Evolutionary conservation across 2,329 filamentous ascomycete species (phyloP).

Genomic region (Colletotrichum limetticola): DNA sequence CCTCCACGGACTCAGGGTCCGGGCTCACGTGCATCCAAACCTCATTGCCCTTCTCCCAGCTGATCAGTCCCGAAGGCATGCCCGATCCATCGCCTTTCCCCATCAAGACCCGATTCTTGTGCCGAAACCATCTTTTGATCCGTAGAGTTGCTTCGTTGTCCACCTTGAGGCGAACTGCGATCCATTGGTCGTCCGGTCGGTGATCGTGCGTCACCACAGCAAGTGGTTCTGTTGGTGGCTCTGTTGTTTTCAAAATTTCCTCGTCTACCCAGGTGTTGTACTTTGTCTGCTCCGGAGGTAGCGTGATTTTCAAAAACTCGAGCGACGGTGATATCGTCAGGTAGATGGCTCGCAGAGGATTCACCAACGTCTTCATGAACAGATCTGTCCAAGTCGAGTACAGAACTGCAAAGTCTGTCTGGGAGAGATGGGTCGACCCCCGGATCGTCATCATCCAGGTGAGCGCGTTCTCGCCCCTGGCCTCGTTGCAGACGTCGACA

Average conservation of each 20-base stretch:
- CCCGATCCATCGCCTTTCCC: constrained; percentile 44
- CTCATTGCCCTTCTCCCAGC: constrained; percentile 43
- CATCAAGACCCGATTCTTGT: constrained; percentile 42
- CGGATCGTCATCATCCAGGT: constrained; percentile 64
- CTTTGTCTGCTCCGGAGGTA: constrained; percentile 57
- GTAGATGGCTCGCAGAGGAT: constrained; percentile 70
- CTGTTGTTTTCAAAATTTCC: constrained; percentile 56
- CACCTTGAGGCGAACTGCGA: constrained; percentile 66
- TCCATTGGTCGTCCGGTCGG: constrained; percentile 67
- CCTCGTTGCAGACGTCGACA: constrained; percentile 66
- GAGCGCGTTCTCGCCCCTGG: constrained; percentile 54
- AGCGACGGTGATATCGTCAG: constrained; percentile 71
- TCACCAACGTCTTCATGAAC: constrained; percentile 71
- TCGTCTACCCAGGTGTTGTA: constrained; percentile 66
- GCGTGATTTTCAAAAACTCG: constrained; percentile 68
- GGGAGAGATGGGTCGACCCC: constrained; percentile 73
- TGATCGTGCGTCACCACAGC: constrained; percentile 60
- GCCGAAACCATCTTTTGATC: constrained; percentile 54
- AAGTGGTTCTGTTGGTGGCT: constrained; percentile 43
- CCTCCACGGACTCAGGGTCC: constrained; percentile 38
- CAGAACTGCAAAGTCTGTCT: constrained; percentile 74
- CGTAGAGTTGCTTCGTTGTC: constrained; percentile 66
- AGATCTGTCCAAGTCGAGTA: constrained; percentile 69
- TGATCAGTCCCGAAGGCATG: constrained; percentile 42
- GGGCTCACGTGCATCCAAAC: constrained; percentile 48